phyloP scores from a whole-genome alignment of 768 basidiomycete species.

The Leccinum rimulosum region DNA sequence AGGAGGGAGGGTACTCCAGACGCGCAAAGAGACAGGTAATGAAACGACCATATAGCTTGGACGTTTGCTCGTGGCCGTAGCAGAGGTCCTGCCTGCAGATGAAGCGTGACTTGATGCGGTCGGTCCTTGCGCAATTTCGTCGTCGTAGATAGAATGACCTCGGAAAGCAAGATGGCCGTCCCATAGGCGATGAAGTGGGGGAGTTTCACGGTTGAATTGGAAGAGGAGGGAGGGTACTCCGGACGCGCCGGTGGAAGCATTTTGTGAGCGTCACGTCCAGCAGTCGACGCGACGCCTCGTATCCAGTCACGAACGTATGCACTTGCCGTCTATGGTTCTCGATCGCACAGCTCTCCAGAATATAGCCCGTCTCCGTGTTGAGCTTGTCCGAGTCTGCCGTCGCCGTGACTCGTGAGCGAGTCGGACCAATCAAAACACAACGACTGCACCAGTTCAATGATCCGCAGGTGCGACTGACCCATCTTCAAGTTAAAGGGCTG shows the following conservation, averaged over 20 bases:
- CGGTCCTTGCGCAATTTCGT: slow-evolving; percentile 88
- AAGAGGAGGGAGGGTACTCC: too few species aligned
- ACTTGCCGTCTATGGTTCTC: slow-evolving; percentile 90
- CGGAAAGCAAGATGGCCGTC: slow-evolving; percentile 80
- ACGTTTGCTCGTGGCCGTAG: too few species aligned
- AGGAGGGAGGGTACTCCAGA: too few species aligned
- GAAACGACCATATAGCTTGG: too few species aligned
- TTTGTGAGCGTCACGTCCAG: slow-evolving; percentile 85
- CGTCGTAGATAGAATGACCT: slow-evolving; percentile 75
- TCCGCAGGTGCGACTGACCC: slow-evolving; percentile 78
- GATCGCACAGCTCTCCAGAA: slow-evolving; percentile 79
- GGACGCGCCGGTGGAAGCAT: slow-evolving; percentile 83
- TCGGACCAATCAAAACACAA: slow-evolving; percentile 90
- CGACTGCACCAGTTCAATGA: slow-evolving; percentile 87
- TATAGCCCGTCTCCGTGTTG: slow-evolving; percentile 64
- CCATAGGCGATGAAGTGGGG: slow-evolving; percentile 71
- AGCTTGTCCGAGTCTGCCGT: slow-evolving; percentile 64
- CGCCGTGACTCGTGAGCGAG: slow-evolving; percentile 59
- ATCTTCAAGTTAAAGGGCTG: slow-evolving; percentile 66
- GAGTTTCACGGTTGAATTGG: too few species aligned
- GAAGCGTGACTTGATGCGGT: slow-evolving; percentile 63
- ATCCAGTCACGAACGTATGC: slow-evolving; percentile 64
- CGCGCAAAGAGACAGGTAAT: too few species aligned
- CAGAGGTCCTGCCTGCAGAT: too few species aligned
- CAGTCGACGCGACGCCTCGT: slow-evolving; percentile 82